Base-by-base conservation (phyloP, 768 basidiomycete species). In the Kwoniella dejecticola region DNA sequence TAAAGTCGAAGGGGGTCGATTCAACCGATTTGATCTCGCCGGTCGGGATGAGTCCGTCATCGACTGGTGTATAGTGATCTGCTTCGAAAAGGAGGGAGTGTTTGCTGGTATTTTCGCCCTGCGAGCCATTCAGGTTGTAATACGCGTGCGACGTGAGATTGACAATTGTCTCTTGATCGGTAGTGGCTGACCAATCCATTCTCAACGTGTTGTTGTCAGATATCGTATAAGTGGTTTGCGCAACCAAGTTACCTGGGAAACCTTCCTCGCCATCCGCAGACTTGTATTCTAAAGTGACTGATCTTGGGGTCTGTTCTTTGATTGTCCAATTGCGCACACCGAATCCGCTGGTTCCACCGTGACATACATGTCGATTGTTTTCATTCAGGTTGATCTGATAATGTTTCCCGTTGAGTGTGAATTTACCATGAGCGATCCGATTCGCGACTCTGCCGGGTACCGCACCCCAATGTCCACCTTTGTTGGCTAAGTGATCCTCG, bases 381-480 rank as follows among this genome's bases (percentile, higher is more conserved):
- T 63, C 62, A 48, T 63, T 63, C 42, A 52, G n/a, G 10, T 4
- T 26, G 40, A 57, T 63, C 29, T 63, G 62, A 38, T 63, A 57
- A 2, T 36, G 7, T 24, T 49, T 44, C 2, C 38, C 62, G 17
- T 63, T 54, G 11, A 60, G 40, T 6, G 48, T 52, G 58, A 60
- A 60, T 41, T 49, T 36, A 21, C 58, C 58, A 30, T 52, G 58
- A 36, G 58, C 58, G 48, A 60, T 60, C 21, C 58, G 31, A 38
- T 60, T 60, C 45, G 58, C 58, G n/a, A 60, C 58, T 24, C 58
- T 31, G 8, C 58, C 58, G 7, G 58, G 29, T 13, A 52, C 49
- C 12, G 58, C 58, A 2, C 58, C 58, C 12, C 12, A 50, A 52
- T 60, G 58, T 27, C 38, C 47, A 12, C 11, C 8, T 21, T 38